These are phyloP conservation scores for Ganoderma leucocontextum DNA, from an alignment of 1,284 basidiomycete genomes.

Conservation along the genomic window DNA sequence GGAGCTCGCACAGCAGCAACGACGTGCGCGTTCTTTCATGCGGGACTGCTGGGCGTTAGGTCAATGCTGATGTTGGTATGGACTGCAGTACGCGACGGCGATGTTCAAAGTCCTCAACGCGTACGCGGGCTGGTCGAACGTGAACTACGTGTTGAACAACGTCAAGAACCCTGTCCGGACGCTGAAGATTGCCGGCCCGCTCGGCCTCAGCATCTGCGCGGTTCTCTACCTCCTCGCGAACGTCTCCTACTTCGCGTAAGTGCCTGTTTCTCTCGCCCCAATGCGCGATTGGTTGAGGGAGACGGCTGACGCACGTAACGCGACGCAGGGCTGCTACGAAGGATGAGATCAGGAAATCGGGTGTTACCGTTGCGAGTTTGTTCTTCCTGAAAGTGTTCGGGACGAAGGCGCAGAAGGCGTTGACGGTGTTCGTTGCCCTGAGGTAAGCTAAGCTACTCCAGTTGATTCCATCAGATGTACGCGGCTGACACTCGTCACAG, in stretches of 20 bases:
- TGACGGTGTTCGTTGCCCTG: constrained; percentile 69
- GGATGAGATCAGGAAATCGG: constrained; percentile 64
- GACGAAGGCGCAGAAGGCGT: constrained; percentile 61
- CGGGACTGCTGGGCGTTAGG: no score
- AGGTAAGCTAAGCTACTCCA: constrained; percentile 28
- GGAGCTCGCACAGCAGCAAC: constrained; percentile 73
- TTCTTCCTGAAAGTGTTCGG: constrained; percentile 79
- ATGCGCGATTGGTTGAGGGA: no score
- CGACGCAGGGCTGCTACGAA: constrained; percentile 61
- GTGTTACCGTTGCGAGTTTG: constrained; percentile 68
- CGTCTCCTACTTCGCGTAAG: constrained; percentile 75
- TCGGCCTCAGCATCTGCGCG: constrained; percentile 64
- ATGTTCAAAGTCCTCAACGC: constrained; percentile 65
- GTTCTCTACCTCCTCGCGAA: constrained; percentile 69
- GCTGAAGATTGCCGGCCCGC: constrained; percentile 71
- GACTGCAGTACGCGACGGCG: constrained; percentile 59
- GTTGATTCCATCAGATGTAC: no score
- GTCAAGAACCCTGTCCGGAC: constrained; percentile 71
- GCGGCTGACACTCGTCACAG: constrained; percentile 23
- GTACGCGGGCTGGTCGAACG: constrained; percentile 51
- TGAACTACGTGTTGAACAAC: constrained; percentile 61
- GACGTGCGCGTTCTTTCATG: constrained; percentile 50
- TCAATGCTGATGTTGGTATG: background rate
- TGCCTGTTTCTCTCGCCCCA: constrained; percentile 31
- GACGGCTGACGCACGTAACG: background rate